phyloP scores from a whole-genome alignment of 2,329 filamentous ascomycete genomes.

The Diaporthe amygdali region DNA sequence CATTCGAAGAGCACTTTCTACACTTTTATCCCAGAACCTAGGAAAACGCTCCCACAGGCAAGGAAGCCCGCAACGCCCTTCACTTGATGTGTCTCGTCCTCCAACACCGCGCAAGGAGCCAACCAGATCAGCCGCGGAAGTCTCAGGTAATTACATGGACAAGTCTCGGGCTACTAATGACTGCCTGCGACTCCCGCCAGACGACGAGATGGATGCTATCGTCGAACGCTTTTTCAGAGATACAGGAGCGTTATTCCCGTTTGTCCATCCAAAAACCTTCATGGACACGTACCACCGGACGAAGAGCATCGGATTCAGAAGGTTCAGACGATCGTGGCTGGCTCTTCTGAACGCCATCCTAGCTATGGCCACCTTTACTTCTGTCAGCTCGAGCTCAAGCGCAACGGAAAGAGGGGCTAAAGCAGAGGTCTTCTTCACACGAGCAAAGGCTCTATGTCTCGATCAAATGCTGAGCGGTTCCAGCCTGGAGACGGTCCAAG shows the following conservation, averaged over 20 bases:
- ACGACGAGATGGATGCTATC: conserved; percentile 23
- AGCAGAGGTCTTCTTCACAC: conserved; percentile 50
- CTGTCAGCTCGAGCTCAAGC: conserved; percentile 32
- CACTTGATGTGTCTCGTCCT: conserved; percentile 24
- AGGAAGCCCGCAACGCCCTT: conserved; percentile 13
- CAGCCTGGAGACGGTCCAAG: conserved; percentile 55
- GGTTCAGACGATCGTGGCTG: conserved; percentile 53
- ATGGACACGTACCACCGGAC: conserved; percentile 25
- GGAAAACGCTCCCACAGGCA: not conserved
- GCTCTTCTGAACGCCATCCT: conserved; percentile 56
- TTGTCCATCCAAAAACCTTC: conserved; percentile 28
- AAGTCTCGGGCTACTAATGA: not conserved
- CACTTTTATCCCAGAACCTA: conserved; percentile 8
- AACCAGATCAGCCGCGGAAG: not conserved
- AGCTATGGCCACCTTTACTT: conserved; percentile 49
- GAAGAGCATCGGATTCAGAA: conserved; percentile 30
- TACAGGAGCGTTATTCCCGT: conserved; percentile 30
- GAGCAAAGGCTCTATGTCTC: conserved; percentile 49
- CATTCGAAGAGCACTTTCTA: conserved; percentile 26
- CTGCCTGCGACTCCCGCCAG: conserved; percentile 20
- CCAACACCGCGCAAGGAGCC: not conserved
- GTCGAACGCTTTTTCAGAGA: conserved; percentile 28
- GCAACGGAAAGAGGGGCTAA: conserved; percentile 41
- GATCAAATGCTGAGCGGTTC: conserved; percentile 44
- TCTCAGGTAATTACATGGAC: not conserved